phyloP scores from a whole-genome alignment of 2,329 filamentous ascomycete genomes.

The Fusarium luffae region DNA sequence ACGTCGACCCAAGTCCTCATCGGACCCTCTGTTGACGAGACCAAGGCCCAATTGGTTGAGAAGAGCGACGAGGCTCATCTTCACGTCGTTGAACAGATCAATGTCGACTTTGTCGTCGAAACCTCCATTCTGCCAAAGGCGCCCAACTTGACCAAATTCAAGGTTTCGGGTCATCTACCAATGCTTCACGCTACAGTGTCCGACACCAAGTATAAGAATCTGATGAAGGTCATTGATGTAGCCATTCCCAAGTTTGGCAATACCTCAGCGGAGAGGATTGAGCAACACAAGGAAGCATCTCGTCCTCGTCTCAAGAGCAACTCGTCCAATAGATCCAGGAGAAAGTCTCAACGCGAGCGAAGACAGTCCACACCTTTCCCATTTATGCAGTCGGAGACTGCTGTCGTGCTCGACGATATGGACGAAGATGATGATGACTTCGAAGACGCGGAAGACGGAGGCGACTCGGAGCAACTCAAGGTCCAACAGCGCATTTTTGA shows the following conservation, averaged over 20 bases:
- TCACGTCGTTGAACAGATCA: conserved; percentile 96
- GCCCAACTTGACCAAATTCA: conserved; percentile 89
- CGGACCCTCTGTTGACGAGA: conserved; percentile 90
- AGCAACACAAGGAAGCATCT: conserved; percentile 41
- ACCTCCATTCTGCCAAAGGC: conserved; percentile 97
- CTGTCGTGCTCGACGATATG: conserved; percentile 83
- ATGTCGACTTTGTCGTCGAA: conserved; percentile 96
- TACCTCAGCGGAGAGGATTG: conserved; percentile 46
- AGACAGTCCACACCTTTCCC: conserved; percentile 78
- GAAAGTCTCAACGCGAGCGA: conserved; percentile 59
- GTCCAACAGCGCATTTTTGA: conserved; percentile 93
- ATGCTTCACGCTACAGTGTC: conserved; percentile 92
- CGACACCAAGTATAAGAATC: conserved; percentile 93
- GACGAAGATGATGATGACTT: conserved; percentile 74
- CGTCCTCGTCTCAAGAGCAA: conserved; percentile 61
- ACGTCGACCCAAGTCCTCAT: conserved; percentile 96
- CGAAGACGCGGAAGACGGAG: conserved; percentile 72
- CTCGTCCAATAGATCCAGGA: conserved; percentile 58
- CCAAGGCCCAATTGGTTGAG: conserved; percentile 81
- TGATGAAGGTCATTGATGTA: conserved; percentile 97
- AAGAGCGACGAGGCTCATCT: conserved; percentile 76
- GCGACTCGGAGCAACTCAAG: conserved; percentile 68
- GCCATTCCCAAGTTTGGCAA: conserved; percentile 85
- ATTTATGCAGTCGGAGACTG: conserved; percentile 76
- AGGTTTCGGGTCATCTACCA: conserved; percentile 90